Conservation (phyloP, 2,329 filamentous ascomycete species). For the Tolypocladium guangdongense region DNA sequence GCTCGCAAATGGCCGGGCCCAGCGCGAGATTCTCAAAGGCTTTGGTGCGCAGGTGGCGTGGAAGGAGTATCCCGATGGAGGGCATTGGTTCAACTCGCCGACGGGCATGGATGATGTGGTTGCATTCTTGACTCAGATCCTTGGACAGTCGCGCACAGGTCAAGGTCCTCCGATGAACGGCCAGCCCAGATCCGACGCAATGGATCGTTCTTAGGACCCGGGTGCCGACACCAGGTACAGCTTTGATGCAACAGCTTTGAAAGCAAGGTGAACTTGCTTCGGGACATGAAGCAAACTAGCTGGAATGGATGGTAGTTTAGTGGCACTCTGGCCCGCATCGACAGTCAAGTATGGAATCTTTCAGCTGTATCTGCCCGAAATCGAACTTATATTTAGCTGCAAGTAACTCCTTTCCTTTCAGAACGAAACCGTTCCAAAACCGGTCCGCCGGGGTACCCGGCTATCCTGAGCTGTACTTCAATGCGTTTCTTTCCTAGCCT, state of each 20-base stretch:
- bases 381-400: not conserved
- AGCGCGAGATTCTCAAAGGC: constrained; percentile 21
- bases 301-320: no score
- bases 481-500: not conserved
- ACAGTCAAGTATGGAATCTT: no score
- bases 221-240: no score
- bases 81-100: constrained; percentile 33
- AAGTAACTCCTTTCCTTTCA: not conserved
- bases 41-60: constrained; percentile 28
- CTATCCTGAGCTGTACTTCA: not conserved
- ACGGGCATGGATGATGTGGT: constrained; percentile 30
- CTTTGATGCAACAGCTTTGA: no score
- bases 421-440: not conserved
- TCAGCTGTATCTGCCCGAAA: no score
- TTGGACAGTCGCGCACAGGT: not conserved
- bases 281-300: no score
- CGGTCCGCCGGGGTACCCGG: no score
- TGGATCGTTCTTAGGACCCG: not conserved
- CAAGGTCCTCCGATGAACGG: not conserved
- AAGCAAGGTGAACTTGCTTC: no score
- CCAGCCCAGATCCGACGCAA: not conserved
- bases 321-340: no score
- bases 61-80: constrained; percentile 30
- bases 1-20: constrained; percentile 21
- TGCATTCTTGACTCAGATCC: constrained; percentile 16